A percentile compares a stretch with the other conserved stretches of the same genome.
These are phyloP conservation scores for Hippophae rhamnoides DNA, from an alignment of 306 rosid species.

Conservation along the genomic window DNA sequence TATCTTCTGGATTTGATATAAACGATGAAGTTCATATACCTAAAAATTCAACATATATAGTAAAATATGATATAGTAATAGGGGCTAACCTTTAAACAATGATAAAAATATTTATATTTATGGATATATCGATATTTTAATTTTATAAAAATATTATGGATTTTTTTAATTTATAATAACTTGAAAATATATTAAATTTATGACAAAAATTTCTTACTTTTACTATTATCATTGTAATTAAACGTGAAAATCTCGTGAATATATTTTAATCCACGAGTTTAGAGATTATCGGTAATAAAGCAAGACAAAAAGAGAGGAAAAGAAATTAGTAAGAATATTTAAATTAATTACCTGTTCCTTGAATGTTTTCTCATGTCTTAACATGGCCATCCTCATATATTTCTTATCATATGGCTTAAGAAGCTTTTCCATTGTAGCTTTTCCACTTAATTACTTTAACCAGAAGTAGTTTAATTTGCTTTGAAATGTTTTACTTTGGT, in stretches of 20 bases:
- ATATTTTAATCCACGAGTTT: neutral
- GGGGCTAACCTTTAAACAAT: neutral
- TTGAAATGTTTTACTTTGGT: no score
- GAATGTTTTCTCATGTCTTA: constrained; percentile 71
- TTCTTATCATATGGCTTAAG: constrained; percentile 55
- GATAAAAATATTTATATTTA: no score
- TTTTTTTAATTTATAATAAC: no score
- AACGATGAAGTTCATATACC: constrained; percentile 83
- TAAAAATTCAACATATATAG: constrained; percentile 13
- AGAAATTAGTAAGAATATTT: neutral
- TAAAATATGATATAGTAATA: no score
- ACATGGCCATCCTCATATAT: constrained; percentile 64
- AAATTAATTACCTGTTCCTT: constrained; percentile 57
- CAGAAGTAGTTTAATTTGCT: neutral
- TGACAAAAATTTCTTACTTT: no score
- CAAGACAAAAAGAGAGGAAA: neutral
- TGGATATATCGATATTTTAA: no score
- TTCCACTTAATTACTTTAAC: neutral
- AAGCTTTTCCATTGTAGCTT: constrained; percentile 59
- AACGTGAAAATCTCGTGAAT: no score
- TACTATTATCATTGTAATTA: no score
- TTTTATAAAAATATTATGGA: no score
- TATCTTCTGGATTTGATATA: constrained; percentile 70
- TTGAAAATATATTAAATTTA: no score
- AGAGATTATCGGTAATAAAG: no score